These are phyloP conservation scores for Suillus clintonianus DNA, from an alignment of 768 basidiomycete genomes.

Conservation along the genomic window DNA sequence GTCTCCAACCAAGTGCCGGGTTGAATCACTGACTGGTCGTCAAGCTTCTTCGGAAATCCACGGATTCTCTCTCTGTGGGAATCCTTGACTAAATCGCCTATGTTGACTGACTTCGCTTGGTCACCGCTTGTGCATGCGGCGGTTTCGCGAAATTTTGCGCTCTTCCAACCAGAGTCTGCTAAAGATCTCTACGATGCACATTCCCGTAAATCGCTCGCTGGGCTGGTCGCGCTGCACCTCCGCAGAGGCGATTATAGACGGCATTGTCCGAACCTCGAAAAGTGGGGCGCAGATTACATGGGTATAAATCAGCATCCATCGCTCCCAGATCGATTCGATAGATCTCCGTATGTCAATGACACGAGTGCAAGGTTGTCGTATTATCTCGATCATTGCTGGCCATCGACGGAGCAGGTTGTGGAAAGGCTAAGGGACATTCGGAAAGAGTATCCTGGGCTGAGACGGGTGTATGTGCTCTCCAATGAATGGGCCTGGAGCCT, in stretches of 20 bases:
- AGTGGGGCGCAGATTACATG: constrained; percentile 47
- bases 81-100: constrained; percentile 46
- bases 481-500: constrained; percentile 52
- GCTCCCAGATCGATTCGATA: constrained; percentile 44
- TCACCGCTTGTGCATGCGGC: constrained; percentile 52
- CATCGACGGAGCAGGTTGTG: constrained; percentile 44
- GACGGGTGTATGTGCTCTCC: constrained; percentile 50
- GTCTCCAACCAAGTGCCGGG: background rate
- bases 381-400: constrained; percentile 46
- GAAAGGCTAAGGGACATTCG: constrained; percentile 37
- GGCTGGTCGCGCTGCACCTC: constrained; percentile 55
- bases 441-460: constrained; percentile 30
- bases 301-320: constrained; percentile 49
- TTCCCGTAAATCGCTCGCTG: constrained; percentile 33
- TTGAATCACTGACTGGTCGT: background rate
- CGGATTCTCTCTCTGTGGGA: constrained; percentile 46
- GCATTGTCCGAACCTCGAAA: constrained; percentile 53
- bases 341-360: constrained; percentile 16
- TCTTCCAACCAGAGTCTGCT: constrained; percentile 38
- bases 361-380: constrained; percentile 25
- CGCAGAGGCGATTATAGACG: constrained; percentile 58
- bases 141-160: constrained; percentile 48
- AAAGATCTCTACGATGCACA: constrained; percentile 18
- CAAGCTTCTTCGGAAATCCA: constrained; percentile 48
- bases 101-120: constrained; percentile 53